phyloP scores from a whole-genome alignment of 2,329 filamentous ascomycete species.

The Fusarium continuum region DNA sequence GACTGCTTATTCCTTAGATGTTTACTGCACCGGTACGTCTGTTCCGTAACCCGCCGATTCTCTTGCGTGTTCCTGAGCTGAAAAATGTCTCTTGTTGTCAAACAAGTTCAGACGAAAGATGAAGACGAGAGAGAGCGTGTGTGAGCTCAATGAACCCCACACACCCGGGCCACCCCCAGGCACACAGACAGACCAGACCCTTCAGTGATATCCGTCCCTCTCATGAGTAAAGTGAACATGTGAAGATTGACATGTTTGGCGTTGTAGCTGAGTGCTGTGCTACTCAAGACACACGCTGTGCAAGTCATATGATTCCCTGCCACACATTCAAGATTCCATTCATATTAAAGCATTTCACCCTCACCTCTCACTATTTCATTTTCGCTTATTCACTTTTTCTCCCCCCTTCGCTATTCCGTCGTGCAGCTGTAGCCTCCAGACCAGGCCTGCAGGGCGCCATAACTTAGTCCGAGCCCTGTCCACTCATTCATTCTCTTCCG shows the following conservation, averaged over 20 bases:
- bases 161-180: slow-evolving; percentile 5
- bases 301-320: slow-evolving; percentile 30
- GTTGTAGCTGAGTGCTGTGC: too few species aligned
- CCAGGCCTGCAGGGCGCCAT: slow-evolving; percentile 9
- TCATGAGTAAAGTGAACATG: slow-evolving; percentile 11
- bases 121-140: background rate
- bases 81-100: background rate
- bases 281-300: slow-evolving; percentile 1
- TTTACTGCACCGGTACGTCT: background rate
- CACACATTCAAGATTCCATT: background rate
- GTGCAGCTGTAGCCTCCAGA: too few species aligned
- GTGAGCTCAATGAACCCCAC: background rate
- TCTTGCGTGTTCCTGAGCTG: background rate
- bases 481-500: slow-evolving; percentile 3
- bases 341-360: slow-evolving; percentile 11
- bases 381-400: slow-evolving; percentile 11
- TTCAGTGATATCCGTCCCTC: slow-evolving; percentile 1
- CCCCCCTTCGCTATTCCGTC: background rate
- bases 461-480: too few species aligned
- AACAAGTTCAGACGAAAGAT: background rate
- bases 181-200: slow-evolving; percentile 6
- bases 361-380: background rate
- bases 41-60: slow-evolving; percentile 32
- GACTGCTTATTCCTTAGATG: slow-evolving; percentile 12
- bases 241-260: slow-evolving; percentile 22